Evolutionary conservation across 75 land plant genomes (phyloP).

Genomic region (Pinus albicaulis): DNA sequence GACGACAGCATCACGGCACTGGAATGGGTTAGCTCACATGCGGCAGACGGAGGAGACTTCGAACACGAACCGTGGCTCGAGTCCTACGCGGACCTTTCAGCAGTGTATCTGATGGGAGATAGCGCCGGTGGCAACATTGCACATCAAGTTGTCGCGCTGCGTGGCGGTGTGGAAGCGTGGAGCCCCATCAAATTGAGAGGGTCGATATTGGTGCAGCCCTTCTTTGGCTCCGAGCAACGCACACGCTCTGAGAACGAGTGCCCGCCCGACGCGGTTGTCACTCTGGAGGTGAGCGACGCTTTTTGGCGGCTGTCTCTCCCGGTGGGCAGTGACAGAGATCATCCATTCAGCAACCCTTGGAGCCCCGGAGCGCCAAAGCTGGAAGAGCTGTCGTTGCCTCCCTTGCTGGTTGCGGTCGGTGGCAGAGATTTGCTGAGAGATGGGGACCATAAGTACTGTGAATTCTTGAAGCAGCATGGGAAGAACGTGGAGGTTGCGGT

Average conservation of each 20-base stretch:
- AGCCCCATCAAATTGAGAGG: too few species aligned
- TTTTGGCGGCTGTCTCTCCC: conserved; percentile 35
- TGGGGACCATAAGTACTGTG: conserved; percentile 37
- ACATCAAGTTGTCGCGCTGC: conserved; percentile 28
- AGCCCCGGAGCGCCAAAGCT: background rate
- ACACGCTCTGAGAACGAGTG: too few species aligned
- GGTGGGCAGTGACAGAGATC: too few species aligned
- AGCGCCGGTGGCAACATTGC: conserved; percentile 70
- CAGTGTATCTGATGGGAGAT: background rate
- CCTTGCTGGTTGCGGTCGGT: conserved; percentile 46
- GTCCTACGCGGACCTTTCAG: conserved; percentile 21
- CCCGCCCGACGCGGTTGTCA: background rate
- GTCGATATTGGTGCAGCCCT: too few species aligned
- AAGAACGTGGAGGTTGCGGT: conserved; percentile 32
- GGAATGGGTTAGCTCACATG: conserved; percentile 11
- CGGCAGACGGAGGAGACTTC: too few species aligned
- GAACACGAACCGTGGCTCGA: conserved; percentile 20
- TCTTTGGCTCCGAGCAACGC: too few species aligned
- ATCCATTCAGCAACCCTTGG: too few species aligned
- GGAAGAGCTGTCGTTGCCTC: conserved; percentile 26
- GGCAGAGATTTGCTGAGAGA: conserved; percentile 57
- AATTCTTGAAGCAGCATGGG: conserved; percentile 10
- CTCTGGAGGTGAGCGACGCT: conserved; percentile 33
- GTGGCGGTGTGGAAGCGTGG: too few species aligned
- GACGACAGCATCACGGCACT: conserved; percentile 9